A percentile compares a stretch with the other conserved stretches of the same genome.
phyloP scores from a whole-genome alignment of 257 asterid genomes.

The Solanum sitiens region DNA sequence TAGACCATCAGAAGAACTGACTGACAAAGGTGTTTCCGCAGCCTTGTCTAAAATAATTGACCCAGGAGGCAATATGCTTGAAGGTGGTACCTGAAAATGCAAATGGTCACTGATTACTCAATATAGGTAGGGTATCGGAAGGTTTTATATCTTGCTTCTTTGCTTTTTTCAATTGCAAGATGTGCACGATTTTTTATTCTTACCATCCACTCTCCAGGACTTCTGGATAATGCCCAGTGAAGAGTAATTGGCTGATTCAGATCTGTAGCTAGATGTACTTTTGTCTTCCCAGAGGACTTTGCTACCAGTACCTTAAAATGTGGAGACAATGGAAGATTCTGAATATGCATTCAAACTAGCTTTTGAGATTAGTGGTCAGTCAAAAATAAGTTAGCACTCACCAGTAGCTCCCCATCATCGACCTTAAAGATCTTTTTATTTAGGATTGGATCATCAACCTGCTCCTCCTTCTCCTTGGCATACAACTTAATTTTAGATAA shows the following conservation, averaged over 20 bases:
- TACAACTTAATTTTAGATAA: constrained; percentile 48
- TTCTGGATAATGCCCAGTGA: constrained; percentile 93
- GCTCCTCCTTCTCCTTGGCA: constrained; percentile 49
- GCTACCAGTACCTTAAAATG: constrained; percentile 61
- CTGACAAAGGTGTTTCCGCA: constrained; percentile 54
- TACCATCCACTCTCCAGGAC: constrained; percentile 88
- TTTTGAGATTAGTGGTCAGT: not conserved
- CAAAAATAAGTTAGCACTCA: constrained; percentile 13
- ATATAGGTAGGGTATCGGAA: not conserved
- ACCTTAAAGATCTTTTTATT: constrained; percentile 47
- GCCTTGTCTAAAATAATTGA: constrained; percentile 59
- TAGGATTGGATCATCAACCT: constrained; percentile 33
- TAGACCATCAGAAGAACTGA: constrained; percentile 27
- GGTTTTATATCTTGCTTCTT: not conserved
- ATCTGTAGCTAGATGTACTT: constrained; percentile 74
- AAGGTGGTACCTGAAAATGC: constrained; percentile 59
- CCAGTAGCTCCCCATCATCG: constrained; percentile 72
- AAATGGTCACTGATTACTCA: not conserved
- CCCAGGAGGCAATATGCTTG: constrained; percentile 63
- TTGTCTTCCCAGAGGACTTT: constrained; percentile 45
- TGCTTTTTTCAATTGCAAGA: not conserved
- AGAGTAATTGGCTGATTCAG: constrained; percentile 62
- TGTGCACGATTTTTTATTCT: constrained; percentile 5
- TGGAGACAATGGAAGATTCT: not conserved
- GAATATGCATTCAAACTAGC: not conserved